A percentile compares a stretch with the other conserved stretches of the same genome.
These are phyloP conservation scores for Epithele typhae DNA, from an alignment of 768 basidiomycete species.

Conservation along the genomic window DNA sequence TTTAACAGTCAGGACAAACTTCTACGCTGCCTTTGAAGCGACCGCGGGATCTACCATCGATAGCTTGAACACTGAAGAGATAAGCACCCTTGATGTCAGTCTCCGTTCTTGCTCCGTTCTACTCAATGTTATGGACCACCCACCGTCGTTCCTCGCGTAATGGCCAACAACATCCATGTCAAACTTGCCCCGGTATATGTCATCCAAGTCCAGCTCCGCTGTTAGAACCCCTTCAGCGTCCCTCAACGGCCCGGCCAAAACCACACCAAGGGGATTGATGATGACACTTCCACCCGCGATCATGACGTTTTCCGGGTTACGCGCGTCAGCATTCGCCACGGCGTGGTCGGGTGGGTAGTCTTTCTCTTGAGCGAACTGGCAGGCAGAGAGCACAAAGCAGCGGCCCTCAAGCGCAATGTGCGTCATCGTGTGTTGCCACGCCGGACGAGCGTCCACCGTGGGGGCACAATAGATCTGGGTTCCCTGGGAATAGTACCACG, in stretches of 20 bases:
- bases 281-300: constrained; percentile 62
- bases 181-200: constrained; percentile 52
- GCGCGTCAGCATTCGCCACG: constrained; percentile 32
- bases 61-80: constrained; percentile 20
- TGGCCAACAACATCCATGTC: constrained; percentile 61
- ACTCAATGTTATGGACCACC: too few relatives aligned
- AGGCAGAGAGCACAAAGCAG: constrained; percentile 63
- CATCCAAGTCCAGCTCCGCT: constrained; percentile 56
- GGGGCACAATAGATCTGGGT: constrained; percentile 63
- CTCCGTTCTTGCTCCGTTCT: too few relatives aligned
- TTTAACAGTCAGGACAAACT: too few relatives aligned
- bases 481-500: constrained; percentile 54
- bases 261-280: constrained; percentile 49
- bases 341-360: constrained; percentile 49
- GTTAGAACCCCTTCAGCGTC: constrained; percentile 49
- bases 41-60: constrained; percentile 5
- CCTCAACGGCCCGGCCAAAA: constrained; percentile 57
- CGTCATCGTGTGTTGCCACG: constrained; percentile 54
- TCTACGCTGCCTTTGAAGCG: background rate
- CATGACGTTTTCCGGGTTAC: constrained; percentile 46
- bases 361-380: constrained; percentile 51
- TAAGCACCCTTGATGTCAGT: too few relatives aligned
- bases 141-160: constrained; percentile 56
- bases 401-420: constrained; percentile 68
- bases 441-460: constrained; percentile 55